Evolutionary conservation across 805 yeast genomes (phyloP).

Genomic region (Candida fluviatilis): DNA sequence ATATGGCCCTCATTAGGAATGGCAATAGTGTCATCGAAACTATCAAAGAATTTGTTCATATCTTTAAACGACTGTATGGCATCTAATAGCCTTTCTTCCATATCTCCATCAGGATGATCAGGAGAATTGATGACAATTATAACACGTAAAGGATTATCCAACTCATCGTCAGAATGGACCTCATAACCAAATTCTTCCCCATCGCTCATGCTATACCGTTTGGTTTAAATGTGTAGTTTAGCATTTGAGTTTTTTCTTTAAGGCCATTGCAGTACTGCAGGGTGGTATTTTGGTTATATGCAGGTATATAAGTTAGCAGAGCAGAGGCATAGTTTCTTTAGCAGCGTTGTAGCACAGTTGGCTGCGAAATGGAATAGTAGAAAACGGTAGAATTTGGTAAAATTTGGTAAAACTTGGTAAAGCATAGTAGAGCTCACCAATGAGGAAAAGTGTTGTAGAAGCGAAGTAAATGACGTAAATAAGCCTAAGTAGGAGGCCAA

Average conservation of each 20-base stretch:
- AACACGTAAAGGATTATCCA: constrained; percentile 46
- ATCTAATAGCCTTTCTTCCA: constrained; percentile 47
- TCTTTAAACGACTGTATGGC: constrained; percentile 43
- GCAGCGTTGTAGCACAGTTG: too few species aligned
- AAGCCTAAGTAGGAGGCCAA: too few species aligned
- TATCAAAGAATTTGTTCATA: constrained; percentile 49
- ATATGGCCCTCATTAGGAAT: constrained; percentile 52
- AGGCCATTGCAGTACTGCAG: constrained; percentile 1
- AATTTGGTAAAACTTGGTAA: too few species aligned
- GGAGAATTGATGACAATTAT: constrained; percentile 38
- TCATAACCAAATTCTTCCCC: constrained; percentile 3
- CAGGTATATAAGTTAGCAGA: not conserved
- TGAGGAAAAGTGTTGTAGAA: too few species aligned
- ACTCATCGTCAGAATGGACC: constrained; percentile 19
- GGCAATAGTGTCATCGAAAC: constrained; percentile 48
- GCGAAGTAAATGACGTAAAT: too few species aligned
- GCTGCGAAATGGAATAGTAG: too few species aligned
- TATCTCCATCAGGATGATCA: constrained; percentile 32
- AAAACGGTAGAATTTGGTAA: too few species aligned
- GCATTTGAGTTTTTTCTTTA: not conserved
- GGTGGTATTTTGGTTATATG: not conserved
- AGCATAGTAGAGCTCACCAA: too few species aligned
- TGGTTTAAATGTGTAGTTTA: not conserved
- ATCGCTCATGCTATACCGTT: constrained; percentile 3
- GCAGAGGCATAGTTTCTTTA: too few species aligned